Evolutionary conservation across 805 yeast species (phyloP).

Genomic region (Candida manassasensis): DNA sequence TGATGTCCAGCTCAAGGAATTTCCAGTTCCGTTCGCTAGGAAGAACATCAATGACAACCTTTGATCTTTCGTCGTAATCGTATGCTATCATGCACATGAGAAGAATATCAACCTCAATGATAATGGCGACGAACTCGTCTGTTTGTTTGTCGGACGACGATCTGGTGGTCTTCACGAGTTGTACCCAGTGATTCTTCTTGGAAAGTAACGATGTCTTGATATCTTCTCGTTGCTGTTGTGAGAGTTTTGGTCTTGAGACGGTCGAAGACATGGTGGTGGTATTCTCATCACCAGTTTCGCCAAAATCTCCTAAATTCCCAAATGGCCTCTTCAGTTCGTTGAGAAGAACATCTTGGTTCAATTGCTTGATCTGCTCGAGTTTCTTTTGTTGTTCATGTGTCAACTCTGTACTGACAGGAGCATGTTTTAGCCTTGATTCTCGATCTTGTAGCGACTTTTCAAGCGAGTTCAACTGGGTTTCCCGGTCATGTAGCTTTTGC

Average conservation of each 20-base stretch:
- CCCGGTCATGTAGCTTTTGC: slow-evolving; percentile 4
- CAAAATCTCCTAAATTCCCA: slow-evolving; percentile 2
- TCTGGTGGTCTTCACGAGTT: slow-evolving; percentile 16
- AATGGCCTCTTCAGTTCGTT: slow-evolving; percentile 10
- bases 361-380: slow-evolving; percentile 15
- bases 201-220: slow-evolving; percentile 6
- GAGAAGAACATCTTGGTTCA: slow-evolving; percentile 16
- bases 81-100: slow-evolving; percentile 22
- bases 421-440: slow-evolving; percentile 8
- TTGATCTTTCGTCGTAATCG: slow-evolving; percentile 30
- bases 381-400: slow-evolving; percentile 12
- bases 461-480: slow-evolving; percentile 4
- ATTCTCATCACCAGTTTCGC: not conserved
- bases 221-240: slow-evolving; percentile 9
- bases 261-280: slow-evolving; percentile 1
- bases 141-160: slow-evolving; percentile 10
- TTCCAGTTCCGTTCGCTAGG: slow-evolving; percentile 32
- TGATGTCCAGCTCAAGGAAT: slow-evolving; percentile 18
- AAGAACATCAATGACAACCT: slow-evolving; percentile 18
- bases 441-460: slow-evolving; percentile 9
- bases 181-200: slow-evolving; percentile 18
- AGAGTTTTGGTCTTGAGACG: not conserved
- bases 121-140: slow-evolving; percentile 18
- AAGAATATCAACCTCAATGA: slow-evolving; percentile 25
- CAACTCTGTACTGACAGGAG: not conserved